Evolutionary conservation across 208 protist species (phyloP), one percentile per base, ranked within the genome.

Genomic region (Endotrypanum monterogeii): DNA sequence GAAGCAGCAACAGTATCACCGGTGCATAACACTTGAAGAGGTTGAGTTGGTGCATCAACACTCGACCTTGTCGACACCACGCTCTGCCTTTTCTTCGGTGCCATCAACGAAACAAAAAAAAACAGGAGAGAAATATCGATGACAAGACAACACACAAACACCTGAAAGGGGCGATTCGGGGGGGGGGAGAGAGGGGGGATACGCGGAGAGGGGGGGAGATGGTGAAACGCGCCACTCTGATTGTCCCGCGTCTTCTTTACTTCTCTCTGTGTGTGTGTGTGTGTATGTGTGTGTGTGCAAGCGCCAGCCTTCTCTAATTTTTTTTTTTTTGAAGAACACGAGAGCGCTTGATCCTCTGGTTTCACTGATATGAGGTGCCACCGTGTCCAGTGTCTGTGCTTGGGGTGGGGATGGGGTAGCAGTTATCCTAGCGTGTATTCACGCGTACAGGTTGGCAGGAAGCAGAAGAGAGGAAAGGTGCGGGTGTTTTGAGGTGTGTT

Each of bases 61-160:
- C 60, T 46, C 3, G 60, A 30, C 60, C 18, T 48, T 48, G 60
- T 48, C 23, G 35, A 28, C 1, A 28, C 63, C 18, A 44, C 32
- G 23, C 14, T 39, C 28, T 18, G 41, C 63, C 54, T 68, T 28
- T 54, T 50, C 44, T 52, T 68, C 9, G 63, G 63, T 28, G 63
- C 41, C 63, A 68, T 68, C 63, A 23, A 14, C 44, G 44, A 6
- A 20, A 30, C 14, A 7, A 2, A 6, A 20, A 30, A 25, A 7
- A 2, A 23, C 18, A 14, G 35, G 6, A 41, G 60, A 65, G 35
- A 41, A 25, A 16, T 18, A 25, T 23, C 14, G n/a, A 58, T 20
- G 25, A 62, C 5, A n/a, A 30, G 2, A 32, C 14, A n/a, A 11
- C 2, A 28, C 12, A n/a, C 30, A 62, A 41, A 12, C n/a, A n/a